Base-by-base conservation (phyloP, 768 basidiomycete species). In the Trametes cinnabarina region DNA sequence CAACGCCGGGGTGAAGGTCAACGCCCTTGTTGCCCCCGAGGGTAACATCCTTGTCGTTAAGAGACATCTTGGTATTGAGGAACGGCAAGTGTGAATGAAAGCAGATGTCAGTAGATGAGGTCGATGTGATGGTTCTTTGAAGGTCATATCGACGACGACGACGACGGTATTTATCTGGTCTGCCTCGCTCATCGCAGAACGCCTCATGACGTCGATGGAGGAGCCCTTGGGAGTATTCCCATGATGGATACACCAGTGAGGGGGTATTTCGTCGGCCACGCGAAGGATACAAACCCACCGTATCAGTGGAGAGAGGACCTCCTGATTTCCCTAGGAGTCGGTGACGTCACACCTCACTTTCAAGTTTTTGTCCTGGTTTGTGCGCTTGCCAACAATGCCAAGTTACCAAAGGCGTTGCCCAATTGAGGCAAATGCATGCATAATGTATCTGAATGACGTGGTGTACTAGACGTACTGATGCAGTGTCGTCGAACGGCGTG, bases 1-100 rank as follows among this genome's bases (percentile, higher is more conserved):
- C 76, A 47, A 79, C 66, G 50, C 76, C 77, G 20, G 78, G 75
- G 60, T 79, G 71, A 20, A 74, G 66, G 51, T 75, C 74, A 58
- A 73, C 68, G 48, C 74, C 74, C 50, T 68, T 65, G 55, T 68
- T 60, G 12, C 51, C 65, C 55, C 56, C 61, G 59, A 71, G 64
- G 32, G 59, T 64, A 34, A 54, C 41, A 44, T 69, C 65, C 37
- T 58, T 65, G 60, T 71, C 70, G 69, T 71, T 71, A 55, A 76
- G 55, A 62, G 78, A 68, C 77, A 79, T 78, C 37, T 42, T 72
- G 47, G 51, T 55, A 14, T 23, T 23, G 42, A 15, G 40, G n/a
- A 37, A 34, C 47, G 34, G 49, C 32, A 17, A 26, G 15, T 30
- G 35, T 28, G 23, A 23, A 26, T 11, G n/a, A 9, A 43, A 28